Evolutionary conservation across 306 rosid species (phyloP).

Genomic region (Medicago truncatula): MtrunA17r5.0-ANR NC_053043.1:14487001-14487500

Average conservation of each 20-base stretch:
- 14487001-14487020: background rate
- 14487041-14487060: background rate
- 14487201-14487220: slow-evolving; percentile 47
- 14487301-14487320: too few relatives aligned
- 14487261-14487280: slow-evolving; percentile 43
- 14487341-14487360: too few relatives aligned
- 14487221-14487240: slow-evolving; percentile 49
- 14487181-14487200: slow-evolving; percentile 1
- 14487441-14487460: too few relatives aligned
- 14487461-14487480: too few relatives aligned
- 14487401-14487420: too few relatives aligned
- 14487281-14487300: slow-evolving; percentile 33
- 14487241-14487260: slow-evolving; percentile 46
- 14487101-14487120: background rate
- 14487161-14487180: slow-evolving; percentile 13
- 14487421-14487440: too few relatives aligned
- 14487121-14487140: slow-evolving; percentile 43
- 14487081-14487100: slow-evolving; percentile 22
- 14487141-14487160: slow-evolving; percentile 52
- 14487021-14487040: background rate
- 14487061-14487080: background rate
- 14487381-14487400: too few relatives aligned
- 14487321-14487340: too few relatives aligned
- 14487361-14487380: too few relatives aligned
- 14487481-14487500: too few relatives aligned